phyloP scores from a whole-genome alignment of 2,329 filamentous ascomycete species.

The Aurifilum marmelostoma region DNA sequence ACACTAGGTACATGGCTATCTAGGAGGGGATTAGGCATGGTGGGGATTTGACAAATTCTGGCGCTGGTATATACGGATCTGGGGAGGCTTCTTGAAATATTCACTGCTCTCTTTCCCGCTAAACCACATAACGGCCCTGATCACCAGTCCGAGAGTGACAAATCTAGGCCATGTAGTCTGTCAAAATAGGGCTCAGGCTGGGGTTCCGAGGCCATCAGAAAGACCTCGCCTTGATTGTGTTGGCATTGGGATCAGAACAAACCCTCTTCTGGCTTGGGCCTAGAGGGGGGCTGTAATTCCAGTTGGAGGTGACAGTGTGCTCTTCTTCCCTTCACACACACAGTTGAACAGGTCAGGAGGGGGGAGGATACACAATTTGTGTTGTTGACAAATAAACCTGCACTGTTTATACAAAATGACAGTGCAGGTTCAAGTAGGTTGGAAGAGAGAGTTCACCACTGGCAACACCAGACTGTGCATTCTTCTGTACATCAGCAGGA shows the following conservation, averaged over 20 bases:
- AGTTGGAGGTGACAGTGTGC: too few species aligned
- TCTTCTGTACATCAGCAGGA: too few species aligned
- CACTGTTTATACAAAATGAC: too few species aligned
- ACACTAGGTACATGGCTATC: neutral
- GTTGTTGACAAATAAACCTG: too few species aligned
- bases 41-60: neutral
- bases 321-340: too few species aligned
- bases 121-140: neutral
- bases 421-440: too few species aligned
- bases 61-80: neutral
- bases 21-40: neutral
- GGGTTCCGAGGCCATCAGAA: neutral
- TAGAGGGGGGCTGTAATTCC: neutral
- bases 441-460: too few species aligned
- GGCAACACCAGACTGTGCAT: too few species aligned
- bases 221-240: neutral
- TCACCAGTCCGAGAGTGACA: neutral
- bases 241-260: too few species aligned
- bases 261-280: neutral
- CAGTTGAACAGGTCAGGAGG: too few species aligned
- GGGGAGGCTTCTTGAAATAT: neutral
- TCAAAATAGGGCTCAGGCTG: too few species aligned
- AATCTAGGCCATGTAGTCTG: neutral
- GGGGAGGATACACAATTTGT: too few species aligned
- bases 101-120: neutral